Evolutionary conservation across 345 rosid species (phyloP).

Genomic region (Euclidium syriacum): DNA sequence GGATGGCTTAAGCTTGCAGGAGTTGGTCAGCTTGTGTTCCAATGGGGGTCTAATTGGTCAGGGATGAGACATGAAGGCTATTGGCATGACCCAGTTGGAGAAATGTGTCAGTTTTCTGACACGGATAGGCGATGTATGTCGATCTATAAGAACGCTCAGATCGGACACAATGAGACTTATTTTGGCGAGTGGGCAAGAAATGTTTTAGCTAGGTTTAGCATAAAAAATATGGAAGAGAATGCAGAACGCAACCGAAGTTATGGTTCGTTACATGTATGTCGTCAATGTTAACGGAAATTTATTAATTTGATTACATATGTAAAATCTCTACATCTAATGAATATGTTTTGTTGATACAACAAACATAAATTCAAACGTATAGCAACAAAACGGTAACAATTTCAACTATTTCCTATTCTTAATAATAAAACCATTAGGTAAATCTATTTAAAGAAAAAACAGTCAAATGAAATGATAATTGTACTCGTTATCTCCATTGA

Average conservation of each 20-base stretch:
- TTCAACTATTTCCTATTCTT: background rate
- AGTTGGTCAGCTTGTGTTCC: conserved; percentile 62
- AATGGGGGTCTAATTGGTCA: conserved; percentile 76
- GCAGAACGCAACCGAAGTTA: background rate
- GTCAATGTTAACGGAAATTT: background rate
- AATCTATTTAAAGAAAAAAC: conserved; percentile 3
- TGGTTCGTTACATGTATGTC: background rate
- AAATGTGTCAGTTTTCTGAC: conserved; percentile 46
- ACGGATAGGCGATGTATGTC: conserved; percentile 72
- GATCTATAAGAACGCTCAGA: conserved; percentile 47
- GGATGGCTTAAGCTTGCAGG: conserved; percentile 80
- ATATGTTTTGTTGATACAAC: conserved; percentile 7
- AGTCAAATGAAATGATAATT: conserved; percentile 3
- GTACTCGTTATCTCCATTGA: no score
- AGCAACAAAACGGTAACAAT: background rate
- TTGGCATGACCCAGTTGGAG: conserved; percentile 71
- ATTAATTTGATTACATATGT: background rate
- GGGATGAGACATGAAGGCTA: conserved; percentile 70
- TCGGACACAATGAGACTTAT: conserved; percentile 50
- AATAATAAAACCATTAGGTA: background rate
- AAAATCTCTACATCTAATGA: background rate
- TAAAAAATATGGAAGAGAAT: conserved; percentile 24
- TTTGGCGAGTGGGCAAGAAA: conserved; percentile 48
- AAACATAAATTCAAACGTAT: background rate
- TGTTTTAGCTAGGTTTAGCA: conserved; percentile 39